Evolutionary conservation across 1,139 yeast genomes (phyloP).

Genomic region (Geotrichum macrosporum): DNA sequence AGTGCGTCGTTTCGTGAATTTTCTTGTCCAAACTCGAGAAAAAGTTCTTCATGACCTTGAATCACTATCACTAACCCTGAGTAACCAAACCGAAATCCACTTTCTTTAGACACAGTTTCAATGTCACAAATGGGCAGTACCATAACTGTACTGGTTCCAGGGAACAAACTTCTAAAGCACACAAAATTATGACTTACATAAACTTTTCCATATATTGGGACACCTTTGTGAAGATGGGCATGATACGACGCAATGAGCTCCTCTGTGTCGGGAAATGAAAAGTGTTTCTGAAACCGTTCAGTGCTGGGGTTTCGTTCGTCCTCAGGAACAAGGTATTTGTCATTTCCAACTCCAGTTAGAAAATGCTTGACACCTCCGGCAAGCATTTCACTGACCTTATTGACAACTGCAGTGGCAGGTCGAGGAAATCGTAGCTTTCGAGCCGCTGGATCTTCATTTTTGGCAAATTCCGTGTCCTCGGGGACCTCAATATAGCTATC

Average conservation of each 20-base stretch:
- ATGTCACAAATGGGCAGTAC: conserved; percentile 72
- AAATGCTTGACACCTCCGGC: conserved; percentile 62
- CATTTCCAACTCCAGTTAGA: conserved; percentile 30
- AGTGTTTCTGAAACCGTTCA: conserved; percentile 57
- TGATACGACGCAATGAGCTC: conserved; percentile 63
- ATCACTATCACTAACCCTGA: conserved; percentile 65
- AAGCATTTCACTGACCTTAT: conserved; percentile 55
- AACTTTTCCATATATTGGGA: conserved; percentile 79
- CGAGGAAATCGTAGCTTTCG: conserved; percentile 8
- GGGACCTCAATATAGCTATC: conserved; percentile 13
- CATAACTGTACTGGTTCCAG: conserved; percentile 78
- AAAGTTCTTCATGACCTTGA: conserved; percentile 70
- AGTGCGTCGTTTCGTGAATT: conserved; percentile 72
- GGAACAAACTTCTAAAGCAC: conserved; percentile 75
- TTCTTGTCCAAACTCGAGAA: conserved; percentile 67
- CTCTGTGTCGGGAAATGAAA: conserved; percentile 54
- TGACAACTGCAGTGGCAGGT: conserved; percentile 25
- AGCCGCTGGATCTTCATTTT: background rate
- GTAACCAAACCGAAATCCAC: conserved; percentile 62
- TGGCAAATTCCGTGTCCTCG: background rate
- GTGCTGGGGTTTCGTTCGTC: conserved; percentile 46
- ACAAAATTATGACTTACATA: conserved; percentile 63
- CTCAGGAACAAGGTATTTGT: conserved; percentile 45
- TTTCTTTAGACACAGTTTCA: conserved; percentile 61
- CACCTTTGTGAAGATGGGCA: conserved; percentile 61